Conservation (phyloP, 768 basidiomycete species). For the Kondoa malvinella region DNA sequence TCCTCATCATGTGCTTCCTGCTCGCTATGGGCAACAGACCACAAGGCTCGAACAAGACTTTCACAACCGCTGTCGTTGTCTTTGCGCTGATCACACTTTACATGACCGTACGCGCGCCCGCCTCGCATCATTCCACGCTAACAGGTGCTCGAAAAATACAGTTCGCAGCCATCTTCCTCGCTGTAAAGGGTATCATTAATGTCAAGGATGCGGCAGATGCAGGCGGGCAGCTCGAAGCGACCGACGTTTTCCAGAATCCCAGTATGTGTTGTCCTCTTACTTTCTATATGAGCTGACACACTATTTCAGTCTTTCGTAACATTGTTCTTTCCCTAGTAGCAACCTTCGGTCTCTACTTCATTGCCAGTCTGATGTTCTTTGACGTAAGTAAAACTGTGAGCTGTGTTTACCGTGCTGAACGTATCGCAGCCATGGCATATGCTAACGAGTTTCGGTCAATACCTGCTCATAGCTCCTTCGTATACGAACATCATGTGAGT, state of each 20-base stretch:
- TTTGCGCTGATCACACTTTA: slow-evolving; percentile 87
- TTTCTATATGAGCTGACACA: not conserved
- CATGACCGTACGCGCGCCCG: slow-evolving; percentile 54
- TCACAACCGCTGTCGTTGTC: slow-evolving; percentile 66
- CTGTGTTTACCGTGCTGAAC: not conserved
- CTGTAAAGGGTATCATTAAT: slow-evolving; percentile 58
- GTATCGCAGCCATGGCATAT: slow-evolving; percentile 72
- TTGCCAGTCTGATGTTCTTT: slow-evolving; percentile 69
- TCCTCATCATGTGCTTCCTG: slow-evolving; percentile 72
- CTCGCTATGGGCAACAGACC: slow-evolving; percentile 80
- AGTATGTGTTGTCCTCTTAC: not conserved
- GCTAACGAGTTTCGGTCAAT: slow-evolving; percentile 90
- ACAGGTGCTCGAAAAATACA: slow-evolving; percentile 27
- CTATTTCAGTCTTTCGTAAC: slow-evolving; percentile 44
- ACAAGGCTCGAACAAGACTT: slow-evolving; percentile 54
- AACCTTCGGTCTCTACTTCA: slow-evolving; percentile 73
- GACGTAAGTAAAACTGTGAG: slow-evolving; percentile 31
- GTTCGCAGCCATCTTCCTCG: slow-evolving; percentile 62
- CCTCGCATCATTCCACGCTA: not conserved
- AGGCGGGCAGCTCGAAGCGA: slow-evolving; percentile 22
- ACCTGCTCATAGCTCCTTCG: slow-evolving; percentile 75
- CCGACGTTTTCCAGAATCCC: slow-evolving; percentile 12
- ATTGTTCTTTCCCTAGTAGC: slow-evolving; percentile 71
- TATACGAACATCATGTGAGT: slow-evolving; percentile 77
- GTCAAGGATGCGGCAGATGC: slow-evolving; percentile 39